Base-by-base conservation (phyloP, 2,329 filamentous ascomycete species). In the Calcarisporium arbuscula region DNA sequence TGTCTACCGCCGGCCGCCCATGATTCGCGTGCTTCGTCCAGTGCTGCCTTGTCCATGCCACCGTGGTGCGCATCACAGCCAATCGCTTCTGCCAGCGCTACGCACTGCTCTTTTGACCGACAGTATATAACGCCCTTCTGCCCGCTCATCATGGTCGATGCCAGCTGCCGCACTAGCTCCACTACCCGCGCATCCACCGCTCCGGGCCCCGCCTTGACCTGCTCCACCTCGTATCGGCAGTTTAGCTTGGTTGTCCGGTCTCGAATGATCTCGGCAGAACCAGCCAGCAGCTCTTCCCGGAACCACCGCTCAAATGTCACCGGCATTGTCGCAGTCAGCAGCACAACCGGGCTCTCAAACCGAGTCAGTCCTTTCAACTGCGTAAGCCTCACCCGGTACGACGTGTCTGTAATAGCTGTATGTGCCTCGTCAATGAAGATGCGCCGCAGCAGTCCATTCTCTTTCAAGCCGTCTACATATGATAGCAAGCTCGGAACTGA, bases 251-350 rank as follows among this genome's bases (percentile, higher is more conserved):
- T 27, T 14, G 31, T 34, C 21, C 21, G 21, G 7, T 34, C 31
- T 19, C 20, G 31, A 25, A 34, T 26, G 6, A 18, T 34, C 17
- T 25, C 31, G 10, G 31, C 21, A 23, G 20, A 26, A 10, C 9
- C 19, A 8, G 31, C 31, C 20, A 26, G 31, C 20, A 34, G 31
- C 21, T 34, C 21, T 11, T 34, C 20, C 21, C 20, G 31, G 31
- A 34, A 34, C 21, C 20, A 34, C 8, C 5, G 15, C 21, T 34
- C 20, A 17, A 27, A 34, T n/a, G n/a, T n/a, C n/a, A n/a, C n/a
- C n/a, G n/a, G n/a, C n/a, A n/a, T n/a, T 34, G 31, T 34, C 8
- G 31, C 20, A 6, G 31, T 34, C 15, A 27, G 16, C 15, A 27
- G 22, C 5, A 34, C 21, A 6, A 34, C 23, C n/a, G 21, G 31